Percentiles rank a stretch among this genome's conserved stretches.
Evolutionary conservation across 1,284 basidiomycete genomes (phyloP).

Genomic region (Phylloporus sp.): DNA sequence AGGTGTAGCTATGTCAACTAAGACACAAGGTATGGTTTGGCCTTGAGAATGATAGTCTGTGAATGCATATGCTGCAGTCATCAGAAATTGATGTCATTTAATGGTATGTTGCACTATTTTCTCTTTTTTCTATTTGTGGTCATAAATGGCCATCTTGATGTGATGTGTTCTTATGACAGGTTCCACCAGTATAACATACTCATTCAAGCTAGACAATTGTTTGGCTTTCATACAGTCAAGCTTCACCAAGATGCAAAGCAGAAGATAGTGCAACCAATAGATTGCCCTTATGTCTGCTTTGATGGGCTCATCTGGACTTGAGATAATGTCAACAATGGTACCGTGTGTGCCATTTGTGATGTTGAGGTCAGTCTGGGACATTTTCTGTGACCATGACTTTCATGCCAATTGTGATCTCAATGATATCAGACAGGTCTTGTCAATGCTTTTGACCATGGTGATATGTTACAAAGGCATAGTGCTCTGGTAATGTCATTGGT

Average conservation of each 20-base stretch:
- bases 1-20: no score
- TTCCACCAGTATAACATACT: neutral
- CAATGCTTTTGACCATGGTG: neutral
- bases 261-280: neutral
- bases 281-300: neutral
- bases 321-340: neutral
- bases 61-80: no score
- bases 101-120: no score
- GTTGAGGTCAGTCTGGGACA: constrained; percentile 1
- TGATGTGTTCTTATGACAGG: neutral
- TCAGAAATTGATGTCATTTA: no score
- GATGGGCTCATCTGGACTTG: neutral
- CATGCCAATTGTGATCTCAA: neutral
- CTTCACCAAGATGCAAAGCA: neutral
- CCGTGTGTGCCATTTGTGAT: constrained; percentile 9
- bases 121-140: no score
- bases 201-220: neutral
- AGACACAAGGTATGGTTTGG: no score
- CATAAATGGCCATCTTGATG: neutral
- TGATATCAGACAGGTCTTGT: neutral
- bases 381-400: constrained; percentile 5
- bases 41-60: no score
- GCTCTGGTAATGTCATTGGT: neutral
- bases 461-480: neutral
- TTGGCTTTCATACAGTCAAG: neutral